A percentile compares a stretch with the other conserved stretches of the same genome.
Conservation (phyloP, 129 eudicot genomes). For the Glebionis coronaria region DNA sequence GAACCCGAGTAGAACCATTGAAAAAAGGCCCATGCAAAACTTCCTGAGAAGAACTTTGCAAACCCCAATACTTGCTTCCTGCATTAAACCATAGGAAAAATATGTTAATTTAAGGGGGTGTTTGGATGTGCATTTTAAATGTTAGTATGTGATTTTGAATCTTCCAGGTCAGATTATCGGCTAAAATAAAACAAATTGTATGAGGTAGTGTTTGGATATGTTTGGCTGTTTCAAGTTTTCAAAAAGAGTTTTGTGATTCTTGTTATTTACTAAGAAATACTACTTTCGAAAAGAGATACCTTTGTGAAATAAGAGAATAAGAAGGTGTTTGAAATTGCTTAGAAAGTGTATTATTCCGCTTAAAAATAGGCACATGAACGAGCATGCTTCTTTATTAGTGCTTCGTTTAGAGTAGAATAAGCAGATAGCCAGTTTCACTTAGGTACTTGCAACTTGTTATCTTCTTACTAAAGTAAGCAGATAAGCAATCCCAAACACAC, state of each 20-base stretch:
- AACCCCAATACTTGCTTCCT: conserved; percentile 76
- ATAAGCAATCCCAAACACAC: no score
- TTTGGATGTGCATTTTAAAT: background rate
- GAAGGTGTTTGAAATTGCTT: no score
- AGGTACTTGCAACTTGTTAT: no score
- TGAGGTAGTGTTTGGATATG: background rate
- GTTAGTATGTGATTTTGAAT: background rate
- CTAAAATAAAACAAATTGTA: background rate
- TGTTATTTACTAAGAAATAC: background rate
- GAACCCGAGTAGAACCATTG: conserved; percentile 80
- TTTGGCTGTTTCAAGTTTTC: background rate
- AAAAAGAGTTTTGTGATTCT: no score
- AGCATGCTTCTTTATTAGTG: no score
- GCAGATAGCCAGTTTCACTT: no score
- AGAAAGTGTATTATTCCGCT: no score
- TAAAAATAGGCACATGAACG: no score
- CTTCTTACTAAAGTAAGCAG: no score
- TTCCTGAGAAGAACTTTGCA: conserved; percentile 52
- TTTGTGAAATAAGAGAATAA: no score
- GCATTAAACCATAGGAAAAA: background rate
- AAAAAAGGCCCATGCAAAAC: conserved; percentile 70
- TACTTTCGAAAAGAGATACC: background rate
- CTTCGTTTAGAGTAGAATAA: no score
- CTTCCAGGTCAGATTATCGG: background rate
- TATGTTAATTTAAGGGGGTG: background rate